Percentiles rank a stretch among this genome's conserved stretches.
phyloP scores from a whole-genome alignment of 202 grass and related monocot genomes.

The Schoenoplectus tabernaemontani region DNA sequence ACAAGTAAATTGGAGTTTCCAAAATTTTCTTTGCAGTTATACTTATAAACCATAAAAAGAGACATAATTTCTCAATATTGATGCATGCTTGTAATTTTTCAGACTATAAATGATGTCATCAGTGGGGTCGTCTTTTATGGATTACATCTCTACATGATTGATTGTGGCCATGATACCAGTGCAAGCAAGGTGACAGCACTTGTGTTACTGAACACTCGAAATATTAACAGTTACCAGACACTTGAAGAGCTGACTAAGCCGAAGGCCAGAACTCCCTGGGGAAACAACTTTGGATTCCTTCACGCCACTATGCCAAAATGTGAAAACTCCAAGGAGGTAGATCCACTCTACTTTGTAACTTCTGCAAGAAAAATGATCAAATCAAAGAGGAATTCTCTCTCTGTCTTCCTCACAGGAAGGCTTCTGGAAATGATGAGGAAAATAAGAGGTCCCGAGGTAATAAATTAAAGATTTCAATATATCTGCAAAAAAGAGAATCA shows the following conservation, averaged over 20 bases:
- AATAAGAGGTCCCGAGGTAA: conserved; percentile 34
- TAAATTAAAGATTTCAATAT: neutral
- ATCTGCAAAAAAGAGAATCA: neutral
- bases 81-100: neutral
- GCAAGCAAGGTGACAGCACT: conserved; percentile 20
- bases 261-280: conserved; percentile 23
- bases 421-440: conserved; percentile 30
- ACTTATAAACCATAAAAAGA: neutral
- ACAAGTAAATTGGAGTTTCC: neutral
- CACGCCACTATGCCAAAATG: conserved; percentile 26
- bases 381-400: conserved; percentile 29
- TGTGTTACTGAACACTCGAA: conserved; percentile 31
- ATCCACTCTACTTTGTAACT: conserved; percentile 28
- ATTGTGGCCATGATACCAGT: neutral
- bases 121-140: conserved; percentile 30
- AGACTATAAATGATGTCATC: conserved; percentile 39
- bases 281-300: conserved; percentile 34
- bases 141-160: conserved; percentile 26
- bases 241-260: conserved; percentile 23
- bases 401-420: conserved; percentile 12
- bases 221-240: conserved; percentile 11
- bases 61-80: neutral
- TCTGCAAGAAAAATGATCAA: conserved; percentile 26
- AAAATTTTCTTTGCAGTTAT: neutral
- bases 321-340: neutral